Base-by-base conservation (phyloP, 352 stramenopile genomes). In the Plasmopara halstedii region DNA sequence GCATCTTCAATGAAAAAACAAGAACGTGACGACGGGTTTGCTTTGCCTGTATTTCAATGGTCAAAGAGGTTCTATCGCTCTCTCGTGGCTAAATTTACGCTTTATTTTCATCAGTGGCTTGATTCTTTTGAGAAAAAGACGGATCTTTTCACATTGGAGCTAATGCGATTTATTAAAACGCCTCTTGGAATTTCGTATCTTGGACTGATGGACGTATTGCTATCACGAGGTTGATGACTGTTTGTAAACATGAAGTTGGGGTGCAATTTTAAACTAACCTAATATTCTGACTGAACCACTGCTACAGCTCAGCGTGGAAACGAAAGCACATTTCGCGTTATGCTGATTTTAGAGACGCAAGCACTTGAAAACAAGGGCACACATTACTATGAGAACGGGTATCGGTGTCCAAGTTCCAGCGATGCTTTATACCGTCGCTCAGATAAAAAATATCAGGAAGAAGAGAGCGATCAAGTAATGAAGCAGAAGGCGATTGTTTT, bases 71-170 rank as follows among this genome's bases (percentile, higher is more conserved):
- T 92, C 41, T 89, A 85, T 47, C 69, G 80, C n/a, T 88, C 77
- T 22, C 67, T 92, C 31, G 70, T 92, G 18, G 77, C 80, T 45
- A 92, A 91, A 53, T 89, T 83, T 52, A 76, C 80, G 50, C 59
- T 92, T 6, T 92, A 89, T 54, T 89, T 89, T 43, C 69, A 88
- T 42, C 62, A 61, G 3, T 92, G 80, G 80, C 64, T 92, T 8
- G 68, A 82, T 11, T 63, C 74, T 11, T 73, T 88, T 25, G 77
- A 89, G 48, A 75, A 67, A 11, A 76, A 76, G 26, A 60, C 76
- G 7, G 64, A 81, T 21, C 73, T 82, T 18, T 56, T 85, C 26
- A 61, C 73, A n/a, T 66, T 67, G 5, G 70, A 88, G 37, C 65
- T 92, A 14, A 83, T 69, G 19, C 73, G 75, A 2, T 83, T 85